Percentiles rank a stretch among this genome's conserved stretches.
These are phyloP conservation scores for Oldenlandia corymbosa DNA, from an alignment of 257 asterid species.

Conservation along the genomic window DNA sequence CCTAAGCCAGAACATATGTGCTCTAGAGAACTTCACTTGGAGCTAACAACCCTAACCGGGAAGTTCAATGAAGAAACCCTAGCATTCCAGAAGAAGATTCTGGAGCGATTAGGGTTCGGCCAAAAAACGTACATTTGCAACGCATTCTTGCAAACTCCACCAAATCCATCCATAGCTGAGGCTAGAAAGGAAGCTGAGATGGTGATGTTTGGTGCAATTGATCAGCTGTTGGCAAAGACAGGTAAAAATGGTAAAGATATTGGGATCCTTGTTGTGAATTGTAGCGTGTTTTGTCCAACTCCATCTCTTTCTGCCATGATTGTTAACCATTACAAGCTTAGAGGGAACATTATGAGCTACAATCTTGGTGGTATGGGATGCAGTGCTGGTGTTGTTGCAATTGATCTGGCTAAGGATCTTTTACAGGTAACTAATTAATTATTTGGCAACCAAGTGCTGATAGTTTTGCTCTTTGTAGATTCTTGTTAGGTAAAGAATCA, in stretches of 20 bases:
- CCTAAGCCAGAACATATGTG: conserved; percentile 2
- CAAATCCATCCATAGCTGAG: conserved; percentile 22
- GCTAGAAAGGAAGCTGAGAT: conserved; percentile 10
- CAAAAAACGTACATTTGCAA: conserved; percentile 21
- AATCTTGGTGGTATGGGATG: conserved; percentile 25
- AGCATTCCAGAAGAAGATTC: conserved; percentile 26
- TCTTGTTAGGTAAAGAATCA: too few species aligned
- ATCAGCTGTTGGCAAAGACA: conserved; percentile 3
- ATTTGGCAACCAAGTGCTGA: too few species aligned
- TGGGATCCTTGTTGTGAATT: conserved; percentile 20
- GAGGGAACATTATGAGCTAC: conserved; percentile 21
- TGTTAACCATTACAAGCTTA: conserved; percentile 19
- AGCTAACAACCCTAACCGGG: conserved; percentile 9
- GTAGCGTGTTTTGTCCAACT: conserved; percentile 17
- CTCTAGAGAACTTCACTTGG: not conserved
- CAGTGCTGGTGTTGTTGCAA: conserved; percentile 19
- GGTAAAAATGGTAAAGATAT: conserved; percentile 5
- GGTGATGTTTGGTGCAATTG: conserved; percentile 5
- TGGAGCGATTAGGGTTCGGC: conserved; percentile 32
- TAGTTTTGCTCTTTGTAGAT: too few species aligned
- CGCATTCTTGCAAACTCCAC: conserved; percentile 15
- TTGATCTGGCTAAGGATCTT: conserved; percentile 16
- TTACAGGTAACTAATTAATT: not conserved
- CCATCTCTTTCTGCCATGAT: conserved; percentile 19
- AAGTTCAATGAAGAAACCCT: conserved; percentile 25